Evolutionary conservation across 495 filamentous ascomycete species (phyloP), one percentile per base, ranked within the genome.

Genomic region (Tuber brumale): DNA sequence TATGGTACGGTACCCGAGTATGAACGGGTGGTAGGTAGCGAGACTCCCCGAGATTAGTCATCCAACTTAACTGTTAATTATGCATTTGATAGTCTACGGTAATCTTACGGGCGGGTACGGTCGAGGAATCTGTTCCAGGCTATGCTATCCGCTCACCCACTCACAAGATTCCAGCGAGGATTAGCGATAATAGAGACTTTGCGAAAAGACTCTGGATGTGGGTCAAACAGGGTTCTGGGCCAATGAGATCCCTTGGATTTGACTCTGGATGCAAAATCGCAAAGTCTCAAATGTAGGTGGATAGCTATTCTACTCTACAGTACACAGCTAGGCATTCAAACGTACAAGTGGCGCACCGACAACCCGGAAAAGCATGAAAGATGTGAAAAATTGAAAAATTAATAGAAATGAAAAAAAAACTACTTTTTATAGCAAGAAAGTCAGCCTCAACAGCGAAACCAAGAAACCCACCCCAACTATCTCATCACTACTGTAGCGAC

Each of bases 361-460:
- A 35, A 35, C 1, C 31, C 31, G 27, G 27, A 66, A 66, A 66
- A 35, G 48, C 48, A n/a, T 6, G 9, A 31, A 14, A 66, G 57
- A 66, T 14, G 5, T 3, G 57, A 35, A 19, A 35, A 18, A 12
- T 8, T 8, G 3, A 61, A 9, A 31, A 35, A 51, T n/a, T n/a
- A 9, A 51, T 8, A 1, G 7, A 51, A 51, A 51, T n/a, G 0
- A n/a, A 51, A n/a, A n/a, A 51, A 66, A 66, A 66, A 66, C 27
- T 31, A n/a, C 57, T 31, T 66, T 66, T 66, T 66, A 66, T 35
- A 66, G 57, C 57, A 35, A 66, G 57, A 66, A 66, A 66, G 57
- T 6, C 7, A 18, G 16, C 27, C 57, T 7, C 27, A 31, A 19
- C 31, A 19, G 14, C 14, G 14, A 66, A 14, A 66, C 57, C 12